phyloP scores from a whole-genome alignment of 768 basidiomycete species.

The Mycena kentingensis region DNA sequence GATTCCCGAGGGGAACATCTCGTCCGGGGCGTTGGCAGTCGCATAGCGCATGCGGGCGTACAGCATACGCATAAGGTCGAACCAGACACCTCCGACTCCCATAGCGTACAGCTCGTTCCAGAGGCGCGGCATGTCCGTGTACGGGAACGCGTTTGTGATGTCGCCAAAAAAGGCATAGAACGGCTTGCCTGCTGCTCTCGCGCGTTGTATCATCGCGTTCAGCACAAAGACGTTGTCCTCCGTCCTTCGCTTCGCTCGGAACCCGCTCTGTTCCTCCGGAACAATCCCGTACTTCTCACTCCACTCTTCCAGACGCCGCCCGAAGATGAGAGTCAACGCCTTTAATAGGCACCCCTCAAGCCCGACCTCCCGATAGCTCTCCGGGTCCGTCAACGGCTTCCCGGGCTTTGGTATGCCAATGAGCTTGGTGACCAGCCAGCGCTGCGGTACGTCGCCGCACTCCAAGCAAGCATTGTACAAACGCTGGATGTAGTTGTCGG shows the following conservation, averaged over 20 bases:
- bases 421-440: constrained; percentile 10
- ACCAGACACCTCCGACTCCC: constrained; percentile 29
- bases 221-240: constrained; percentile 33
- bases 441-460: constrained; percentile 7
- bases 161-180: constrained; percentile 30
- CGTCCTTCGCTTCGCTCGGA: constrained; percentile 29
- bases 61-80: constrained; percentile 32
- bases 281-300: constrained; percentile 22
- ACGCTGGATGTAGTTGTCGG: no score
- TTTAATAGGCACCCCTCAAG: constrained; percentile 27
- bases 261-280: constrained; percentile 36
- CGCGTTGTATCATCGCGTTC: constrained; percentile 24
- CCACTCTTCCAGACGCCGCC: constrained; percentile 22
- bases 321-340: constrained; percentile 27
- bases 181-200: constrained; percentile 18
- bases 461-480: no score
- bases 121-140: constrained; percentile 31
- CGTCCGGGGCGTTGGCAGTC: constrained; percentile 10
- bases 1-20: constrained; percentile 24
- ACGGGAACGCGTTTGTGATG: constrained; percentile 39
- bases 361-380: constrained; percentile 23
- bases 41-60: constrained; percentile 28
- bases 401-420: constrained; percentile 22
- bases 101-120: constrained; percentile 31
- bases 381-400: constrained; percentile 18